These are phyloP conservation scores for Suillus bovinus DNA, from an alignment of 768 basidiomycete species.

Conservation along the genomic window DNA sequence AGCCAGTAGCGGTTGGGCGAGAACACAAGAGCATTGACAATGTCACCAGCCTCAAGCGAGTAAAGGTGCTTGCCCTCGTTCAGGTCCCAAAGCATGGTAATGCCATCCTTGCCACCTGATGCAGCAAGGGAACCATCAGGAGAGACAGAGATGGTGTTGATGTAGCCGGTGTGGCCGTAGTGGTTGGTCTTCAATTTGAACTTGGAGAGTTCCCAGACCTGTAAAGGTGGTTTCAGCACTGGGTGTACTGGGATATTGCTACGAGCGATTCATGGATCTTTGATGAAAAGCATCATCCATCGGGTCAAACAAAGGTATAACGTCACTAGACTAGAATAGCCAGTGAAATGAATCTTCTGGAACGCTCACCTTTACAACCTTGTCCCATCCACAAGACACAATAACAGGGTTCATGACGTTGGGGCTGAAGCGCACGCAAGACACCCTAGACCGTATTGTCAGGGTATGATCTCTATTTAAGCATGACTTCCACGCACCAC, in stretches of 20 bases:
- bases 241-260: slow-evolving; percentile 13
- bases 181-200: slow-evolving; percentile 99
- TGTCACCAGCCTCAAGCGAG: slow-evolving; percentile 97
- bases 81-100: slow-evolving; percentile 99
- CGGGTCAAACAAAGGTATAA: slow-evolving; percentile 66
- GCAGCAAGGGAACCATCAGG: slow-evolving; percentile 99
- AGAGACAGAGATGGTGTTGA: slow-evolving; percentile 97
- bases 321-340: slow-evolving; percentile 26
- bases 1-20: slow-evolving; percentile 99
- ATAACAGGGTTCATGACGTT: slow-evolving; percentile 98
- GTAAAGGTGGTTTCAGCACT: slow-evolving; percentile 6
- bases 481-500: slow-evolving; percentile 51
- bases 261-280: slow-evolving; percentile 64
- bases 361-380: slow-evolving; percentile 92
- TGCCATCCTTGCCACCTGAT: slow-evolving; percentile 98
- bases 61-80: slow-evolving; percentile 99
- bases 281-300: slow-evolving; percentile 80
- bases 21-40: slow-evolving; percentile 99
- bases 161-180: slow-evolving; percentile 98
- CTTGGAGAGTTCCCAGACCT: slow-evolving; percentile 99
- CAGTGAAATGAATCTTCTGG: slow-evolving; percentile 4
- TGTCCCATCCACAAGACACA: slow-evolving; percentile 99
- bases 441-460: slow-evolving; percentile 65
- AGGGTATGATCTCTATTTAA: neutral
- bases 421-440: slow-evolving; percentile 98